Conservation (phyloP, 371 early-diverging fungal species). For the Mucor velutinosus region DNA sequence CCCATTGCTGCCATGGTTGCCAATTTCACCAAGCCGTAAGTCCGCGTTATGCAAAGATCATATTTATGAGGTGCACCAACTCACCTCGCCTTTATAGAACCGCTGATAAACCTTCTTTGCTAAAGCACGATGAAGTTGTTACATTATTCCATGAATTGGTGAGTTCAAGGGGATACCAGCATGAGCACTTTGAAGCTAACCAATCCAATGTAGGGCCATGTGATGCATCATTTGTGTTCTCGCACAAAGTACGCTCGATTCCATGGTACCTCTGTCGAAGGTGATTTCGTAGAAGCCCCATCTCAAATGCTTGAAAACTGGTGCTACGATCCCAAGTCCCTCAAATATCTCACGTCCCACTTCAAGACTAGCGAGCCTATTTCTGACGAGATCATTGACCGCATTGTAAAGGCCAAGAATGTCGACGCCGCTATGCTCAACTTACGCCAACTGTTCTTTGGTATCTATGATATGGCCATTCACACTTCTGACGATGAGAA, state of each 20-base stretch:
- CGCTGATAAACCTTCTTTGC: constrained; percentile 69
- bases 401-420: constrained; percentile 74
- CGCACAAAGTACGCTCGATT: constrained; percentile 70
- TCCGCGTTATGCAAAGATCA: neutral
- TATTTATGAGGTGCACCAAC: neutral
- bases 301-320: constrained; percentile 75
- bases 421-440: constrained; percentile 73
- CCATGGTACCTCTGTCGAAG: constrained; percentile 80
- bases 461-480: constrained; percentile 73
- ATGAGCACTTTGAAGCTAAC: neutral
- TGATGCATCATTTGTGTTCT: constrained; percentile 82
- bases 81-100: constrained; percentile 40
- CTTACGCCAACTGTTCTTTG: constrained; percentile 80
- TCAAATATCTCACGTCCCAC: constrained; percentile 74
- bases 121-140: constrained; percentile 83
- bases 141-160: constrained; percentile 79
- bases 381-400: constrained; percentile 71
- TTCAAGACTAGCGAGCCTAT: constrained; percentile 72
- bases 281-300: constrained; percentile 93
- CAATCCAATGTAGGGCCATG: constrained; percentile 65
- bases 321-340: constrained; percentile 79
- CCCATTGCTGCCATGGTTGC: constrained; percentile 85
- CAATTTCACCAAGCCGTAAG: constrained; percentile 79
- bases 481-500: constrained; percentile 61
- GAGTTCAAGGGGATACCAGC: neutral